Percentiles rank a stretch among this genome's conserved stretches.
phyloP scores from a whole-genome alignment of 2,329 filamentous ascomycete species.

The Fusarium sp. region DNA sequence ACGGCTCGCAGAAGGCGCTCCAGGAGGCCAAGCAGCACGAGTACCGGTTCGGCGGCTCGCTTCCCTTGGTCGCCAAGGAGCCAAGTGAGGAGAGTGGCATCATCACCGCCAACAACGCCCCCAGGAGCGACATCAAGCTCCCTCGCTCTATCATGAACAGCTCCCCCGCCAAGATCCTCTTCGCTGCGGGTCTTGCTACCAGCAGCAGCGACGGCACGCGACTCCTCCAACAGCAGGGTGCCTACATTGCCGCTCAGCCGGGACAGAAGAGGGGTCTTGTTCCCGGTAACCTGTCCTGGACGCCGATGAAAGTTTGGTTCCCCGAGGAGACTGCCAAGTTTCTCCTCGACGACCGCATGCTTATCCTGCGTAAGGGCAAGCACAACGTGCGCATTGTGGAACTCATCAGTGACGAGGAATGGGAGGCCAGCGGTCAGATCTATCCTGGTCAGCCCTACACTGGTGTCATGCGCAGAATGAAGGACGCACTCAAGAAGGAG shows the following conservation, averaged over 20 bases:
- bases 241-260: conserved; percentile 70
- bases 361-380: conserved; percentile 73
- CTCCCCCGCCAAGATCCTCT: conserved; percentile 70
- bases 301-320: conserved; percentile 70
- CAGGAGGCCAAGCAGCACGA: conserved; percentile 69
- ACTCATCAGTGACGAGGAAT: conserved; percentile 68
- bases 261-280: conserved; percentile 58
- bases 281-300: conserved; percentile 69
- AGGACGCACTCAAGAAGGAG: conserved; percentile 52
- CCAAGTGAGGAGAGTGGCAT: conserved; percentile 48
- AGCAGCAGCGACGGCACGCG: conserved; percentile 71
- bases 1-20: conserved; percentile 75
- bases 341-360: conserved; percentile 68
- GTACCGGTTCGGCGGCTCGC: conserved; percentile 58
- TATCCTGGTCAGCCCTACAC: conserved; percentile 67
- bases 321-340: conserved; percentile 69
- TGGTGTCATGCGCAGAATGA: conserved; percentile 60
- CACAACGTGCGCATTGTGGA: conserved; percentile 72
- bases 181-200: conserved; percentile 68
- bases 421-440: conserved; percentile 59
- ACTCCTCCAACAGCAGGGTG: conserved; percentile 65
- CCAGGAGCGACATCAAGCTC: conserved; percentile 68
- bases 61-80: conserved; percentile 48
- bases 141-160: conserved; percentile 68
- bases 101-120: conserved; percentile 60